These are phyloP conservation scores for Alternaria gaisen DNA, from an alignment of 2,329 filamentous ascomycete species.

Conservation along the genomic window DNA sequence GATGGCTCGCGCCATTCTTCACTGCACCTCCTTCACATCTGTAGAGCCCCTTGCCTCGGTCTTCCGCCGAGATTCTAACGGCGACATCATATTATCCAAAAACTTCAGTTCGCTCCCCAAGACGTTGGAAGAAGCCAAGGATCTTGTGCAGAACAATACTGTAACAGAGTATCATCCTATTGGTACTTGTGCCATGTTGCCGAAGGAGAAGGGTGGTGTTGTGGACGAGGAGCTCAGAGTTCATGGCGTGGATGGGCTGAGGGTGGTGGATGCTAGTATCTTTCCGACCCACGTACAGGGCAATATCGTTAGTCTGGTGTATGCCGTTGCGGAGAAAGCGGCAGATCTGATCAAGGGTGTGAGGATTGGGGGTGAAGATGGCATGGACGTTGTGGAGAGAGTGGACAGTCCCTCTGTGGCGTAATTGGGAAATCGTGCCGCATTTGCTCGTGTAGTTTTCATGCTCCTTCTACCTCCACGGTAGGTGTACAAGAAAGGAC, in stretches of 20 bases:
- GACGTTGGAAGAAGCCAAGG: conserved; percentile 27
- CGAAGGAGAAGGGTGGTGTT: conserved; percentile 39
- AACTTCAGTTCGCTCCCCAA: conserved; percentile 19
- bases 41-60: not conserved
- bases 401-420: not conserved
- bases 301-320: conserved; percentile 35
- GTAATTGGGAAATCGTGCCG: not conserved
- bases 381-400: conserved; percentile 1
- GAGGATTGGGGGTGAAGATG: conserved; percentile 10
- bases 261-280: conserved; percentile 41
- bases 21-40: conserved; percentile 11
- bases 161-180: conserved; percentile 39
- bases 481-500: not conserved
- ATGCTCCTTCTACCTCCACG: not conserved
- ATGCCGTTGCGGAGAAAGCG: conserved; percentile 39
- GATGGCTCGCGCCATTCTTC: conserved; percentile 46
- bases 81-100: conserved; percentile 17
- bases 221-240: conserved; percentile 41
- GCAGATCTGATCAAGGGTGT: conserved; percentile 29
- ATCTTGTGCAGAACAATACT: conserved; percentile 19
- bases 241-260: conserved; percentile 40
- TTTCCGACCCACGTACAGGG: conserved; percentile 33
- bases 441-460: not conserved
- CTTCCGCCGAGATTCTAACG: conserved; percentile 3
- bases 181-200: conserved; percentile 48